A percentile compares a stretch with the other conserved stretches of the same genome.
Conservation (phyloP, 805 yeast genomes). For the Kodamaea sagamina region DNA sequence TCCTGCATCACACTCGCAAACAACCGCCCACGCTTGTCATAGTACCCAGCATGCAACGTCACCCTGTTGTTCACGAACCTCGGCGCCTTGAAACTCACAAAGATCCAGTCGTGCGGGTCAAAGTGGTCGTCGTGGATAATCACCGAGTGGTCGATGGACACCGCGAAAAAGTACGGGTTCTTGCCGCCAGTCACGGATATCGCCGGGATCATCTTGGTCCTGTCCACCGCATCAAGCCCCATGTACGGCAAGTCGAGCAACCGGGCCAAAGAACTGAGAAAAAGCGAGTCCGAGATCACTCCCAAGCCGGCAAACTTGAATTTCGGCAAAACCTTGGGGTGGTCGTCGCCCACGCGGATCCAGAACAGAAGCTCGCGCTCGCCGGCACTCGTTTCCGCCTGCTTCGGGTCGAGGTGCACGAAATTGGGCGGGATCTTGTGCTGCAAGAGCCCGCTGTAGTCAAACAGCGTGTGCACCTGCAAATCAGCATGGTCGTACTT, state of each 20-base stretch:
- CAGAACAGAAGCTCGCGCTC: constrained; percentile 37
- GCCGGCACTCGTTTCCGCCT: constrained; percentile 28
- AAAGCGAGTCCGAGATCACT: constrained; percentile 35
- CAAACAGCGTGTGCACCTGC: constrained; percentile 18
- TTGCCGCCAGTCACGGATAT: constrained; percentile 26
- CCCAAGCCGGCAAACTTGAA: constrained; percentile 35
- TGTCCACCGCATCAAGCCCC: constrained; percentile 9
- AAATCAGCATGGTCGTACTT: constrained; percentile 25
- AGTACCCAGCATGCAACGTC: constrained; percentile 31
- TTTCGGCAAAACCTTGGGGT: constrained; percentile 15
- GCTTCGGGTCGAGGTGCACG: constrained; percentile 22
- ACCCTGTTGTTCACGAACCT: constrained; percentile 35
- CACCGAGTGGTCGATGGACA: constrained; percentile 37
- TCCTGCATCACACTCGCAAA: constrained; percentile 38
- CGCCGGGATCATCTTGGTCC: constrained; percentile 7
- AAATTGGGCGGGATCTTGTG: constrained; percentile 34
- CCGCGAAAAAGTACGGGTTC: constrained; percentile 31
- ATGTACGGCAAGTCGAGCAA: constrained; percentile 29
- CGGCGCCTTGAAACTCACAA: constrained; percentile 30
- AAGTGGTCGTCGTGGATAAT: constrained; percentile 39
- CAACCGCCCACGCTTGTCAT: constrained; percentile 29
- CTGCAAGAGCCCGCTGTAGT: constrained; percentile 19
- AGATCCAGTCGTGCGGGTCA: constrained; percentile 36
- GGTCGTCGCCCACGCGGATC: constrained; percentile 29
- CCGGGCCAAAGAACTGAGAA: constrained; percentile 30